Evolutionary conservation across 2,329 filamentous ascomycete genomes (phyloP), one percentile per base, ranked within the genome.

Genomic region (Arthrobotrys conoides): DNA sequence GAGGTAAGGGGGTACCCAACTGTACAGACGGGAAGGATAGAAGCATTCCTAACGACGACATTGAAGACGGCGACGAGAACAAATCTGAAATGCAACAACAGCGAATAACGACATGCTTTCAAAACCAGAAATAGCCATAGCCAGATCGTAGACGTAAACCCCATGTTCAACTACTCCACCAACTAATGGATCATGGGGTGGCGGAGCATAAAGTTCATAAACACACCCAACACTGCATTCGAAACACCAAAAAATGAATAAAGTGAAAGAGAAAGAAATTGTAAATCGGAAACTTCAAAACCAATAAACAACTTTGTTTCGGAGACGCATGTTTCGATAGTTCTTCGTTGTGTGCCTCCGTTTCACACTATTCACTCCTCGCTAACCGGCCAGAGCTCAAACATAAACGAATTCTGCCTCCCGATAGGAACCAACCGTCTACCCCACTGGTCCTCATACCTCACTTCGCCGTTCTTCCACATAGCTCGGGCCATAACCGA

Each of bases 361-460:
- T 61, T 61, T 44, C 36, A 61, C 4, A 24, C 16, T 18, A 24
- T 51, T 57, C 76, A 80, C 57, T 71, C 61, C 44, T 72, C 81
- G 36, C 81, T 80, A 44, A 82, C 81, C 18, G 81, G 81, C 81
- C 81, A 82, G 18, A 82, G 71, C 38, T 82, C 81, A 71, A 82
- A 82, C 65, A 80, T 76, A 71, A 81, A 82, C 49, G 79, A 80
- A 68, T 81, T 81, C 49, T 76, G 79, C 16, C 80, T 68, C n/a
- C 72, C 80, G n/a, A 81, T 78, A 46, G 81, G 81, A 20, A 82
- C 80, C 61, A 82, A 65, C 46, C 81, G 63, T 36, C 81, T 67
- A 20, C 81, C 81, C 81, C 81, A 82, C 69, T 82, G 81, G 65
- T 82, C 81, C 69, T 82, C 80, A 33, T 82, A 82, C 20, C 81